Evolutionary conservation across 1,284 basidiomycete species (phyloP).

Genomic region (Rhizoctonia solani): DNA sequence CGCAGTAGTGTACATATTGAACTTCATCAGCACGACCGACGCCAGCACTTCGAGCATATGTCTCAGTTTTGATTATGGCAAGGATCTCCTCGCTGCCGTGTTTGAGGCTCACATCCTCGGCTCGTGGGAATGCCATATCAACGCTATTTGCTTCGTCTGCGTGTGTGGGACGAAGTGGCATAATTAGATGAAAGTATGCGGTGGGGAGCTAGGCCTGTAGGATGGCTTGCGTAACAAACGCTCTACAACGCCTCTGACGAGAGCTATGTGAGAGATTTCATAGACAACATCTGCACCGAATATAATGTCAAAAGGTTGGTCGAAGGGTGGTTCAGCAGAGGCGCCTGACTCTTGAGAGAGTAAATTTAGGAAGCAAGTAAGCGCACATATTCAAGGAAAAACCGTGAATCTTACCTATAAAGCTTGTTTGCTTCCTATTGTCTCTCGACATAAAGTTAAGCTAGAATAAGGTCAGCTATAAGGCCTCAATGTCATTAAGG

Average conservation of each 20-base stretch:
- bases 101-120: conserved; percentile 36
- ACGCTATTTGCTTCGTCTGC: conserved; percentile 60
- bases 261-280: conserved; percentile 65
- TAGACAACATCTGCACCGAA: conserved; percentile 79
- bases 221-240: conserved; percentile 57
- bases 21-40: conserved; percentile 52
- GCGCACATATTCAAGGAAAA: no score
- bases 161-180: conserved; percentile 72
- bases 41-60: conserved; percentile 38
- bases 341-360: neutral
- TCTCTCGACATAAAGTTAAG: no score
- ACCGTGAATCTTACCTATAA: no score
- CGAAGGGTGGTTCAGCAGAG: conserved; percentile 30
- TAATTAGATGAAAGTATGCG: conserved; percentile 71
- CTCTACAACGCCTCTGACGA: conserved; percentile 64
- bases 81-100: conserved; percentile 35
- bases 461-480: no score
- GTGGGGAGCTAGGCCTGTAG: conserved; percentile 39
- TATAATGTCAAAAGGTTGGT: conserved; percentile 63
- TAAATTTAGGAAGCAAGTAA: neutral
- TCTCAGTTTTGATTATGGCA: conserved; percentile 37
- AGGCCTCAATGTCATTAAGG: no score
- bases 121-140: conserved; percentile 57
- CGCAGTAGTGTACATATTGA: conserved; percentile 67
- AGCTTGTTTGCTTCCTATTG: no score